Conservation (phyloP, 1,284 basidiomycete species). For the Porogramme epimiltina region DNA sequence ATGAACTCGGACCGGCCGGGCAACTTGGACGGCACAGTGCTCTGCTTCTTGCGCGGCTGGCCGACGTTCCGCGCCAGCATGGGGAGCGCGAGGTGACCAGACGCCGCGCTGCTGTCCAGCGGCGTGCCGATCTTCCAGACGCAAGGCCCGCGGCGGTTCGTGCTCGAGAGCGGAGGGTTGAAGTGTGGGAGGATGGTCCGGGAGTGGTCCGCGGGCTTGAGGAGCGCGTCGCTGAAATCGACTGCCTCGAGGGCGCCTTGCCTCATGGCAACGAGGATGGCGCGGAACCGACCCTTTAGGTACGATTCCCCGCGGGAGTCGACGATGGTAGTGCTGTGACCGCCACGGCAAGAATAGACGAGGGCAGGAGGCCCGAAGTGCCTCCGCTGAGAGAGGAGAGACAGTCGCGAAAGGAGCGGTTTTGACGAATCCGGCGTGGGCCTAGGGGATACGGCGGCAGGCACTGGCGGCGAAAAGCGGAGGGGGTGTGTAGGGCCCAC, state of each 20-base stretch:
- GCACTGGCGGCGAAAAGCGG: slow-evolving; percentile 48
- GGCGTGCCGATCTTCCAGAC: slow-evolving; percentile 81
- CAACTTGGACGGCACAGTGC: slow-evolving; percentile 47
- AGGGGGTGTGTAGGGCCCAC: slow-evolving; percentile 80
- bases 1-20: slow-evolving; percentile 52
- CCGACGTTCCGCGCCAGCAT: slow-evolving; percentile 27
- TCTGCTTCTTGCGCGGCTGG: slow-evolving; percentile 47
- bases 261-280: slow-evolving; percentile 78
- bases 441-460: slow-evolving; percentile 15
- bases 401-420: slow-evolving; percentile 73
- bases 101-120: slow-evolving; percentile 41
- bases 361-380: slow-evolving; percentile 85
- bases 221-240: slow-evolving; percentile 73
- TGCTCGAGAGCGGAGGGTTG: slow-evolving; percentile 54
- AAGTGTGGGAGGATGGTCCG: slow-evolving; percentile 69
- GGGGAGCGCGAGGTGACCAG: slow-evolving; percentile 41
- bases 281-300: slow-evolving; percentile 73
- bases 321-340: slow-evolving; percentile 82
- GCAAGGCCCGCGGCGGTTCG: slow-evolving; percentile 70
- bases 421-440: slow-evolving; percentile 42
- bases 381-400: slow-evolving; percentile 75
- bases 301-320: slow-evolving; percentile 82
- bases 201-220: slow-evolving; percentile 76
- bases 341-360: slow-evolving; percentile 84
- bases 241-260: slow-evolving; percentile 81